These are phyloP conservation scores for Arxiozyma slooffiae DNA, from an alignment of 1,139 yeast species.

Conservation along the genomic window DNA sequence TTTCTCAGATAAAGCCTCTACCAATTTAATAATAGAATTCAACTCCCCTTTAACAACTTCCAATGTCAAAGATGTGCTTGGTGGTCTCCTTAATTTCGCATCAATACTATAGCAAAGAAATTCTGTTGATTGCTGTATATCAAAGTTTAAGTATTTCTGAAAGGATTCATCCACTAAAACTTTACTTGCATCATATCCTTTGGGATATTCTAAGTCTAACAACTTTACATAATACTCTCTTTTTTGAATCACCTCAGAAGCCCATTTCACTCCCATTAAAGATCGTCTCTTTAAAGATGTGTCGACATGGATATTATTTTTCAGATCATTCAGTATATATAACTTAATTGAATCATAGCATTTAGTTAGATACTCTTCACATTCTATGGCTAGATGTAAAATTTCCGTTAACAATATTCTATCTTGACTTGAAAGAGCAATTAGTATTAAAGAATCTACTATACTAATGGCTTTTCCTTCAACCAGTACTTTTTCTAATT, in stretches of 20 bases:
- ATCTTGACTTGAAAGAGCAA: conserved; percentile 10
- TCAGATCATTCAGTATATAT: conserved; percentile 39
- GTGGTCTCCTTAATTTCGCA: conserved; percentile 30
- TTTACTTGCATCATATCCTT: neutral
- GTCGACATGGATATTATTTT: neutral
- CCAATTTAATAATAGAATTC: neutral
- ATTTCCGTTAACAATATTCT: conserved; percentile 12
- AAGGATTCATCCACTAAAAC: conserved; percentile 55
- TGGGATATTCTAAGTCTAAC: neutral
- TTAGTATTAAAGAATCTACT: conserved; percentile 9
- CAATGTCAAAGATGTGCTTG: neutral
- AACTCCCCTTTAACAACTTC: neutral
- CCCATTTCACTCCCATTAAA: neutral
- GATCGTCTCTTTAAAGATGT: neutral
- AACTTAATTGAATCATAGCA: conserved; percentile 37
- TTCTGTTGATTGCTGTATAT: conserved; percentile 52
- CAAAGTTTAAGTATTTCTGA: conserved; percentile 51
- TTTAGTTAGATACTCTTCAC: conserved; percentile 2
- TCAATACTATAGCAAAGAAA: conserved; percentile 68
- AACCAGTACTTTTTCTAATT: conserved; percentile 20
- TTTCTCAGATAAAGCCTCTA: conserved; percentile 52
- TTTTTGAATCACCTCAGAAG: neutral
- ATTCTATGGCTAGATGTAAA: conserved; percentile 8
- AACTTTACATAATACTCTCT: neutral
- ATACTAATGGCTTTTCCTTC: conserved; percentile 15